Evolutionary conservation across 78 protist species (phyloP), one percentile per base, ranked within the genome.

Genomic region (Dictyostelium capitatum): DNA sequence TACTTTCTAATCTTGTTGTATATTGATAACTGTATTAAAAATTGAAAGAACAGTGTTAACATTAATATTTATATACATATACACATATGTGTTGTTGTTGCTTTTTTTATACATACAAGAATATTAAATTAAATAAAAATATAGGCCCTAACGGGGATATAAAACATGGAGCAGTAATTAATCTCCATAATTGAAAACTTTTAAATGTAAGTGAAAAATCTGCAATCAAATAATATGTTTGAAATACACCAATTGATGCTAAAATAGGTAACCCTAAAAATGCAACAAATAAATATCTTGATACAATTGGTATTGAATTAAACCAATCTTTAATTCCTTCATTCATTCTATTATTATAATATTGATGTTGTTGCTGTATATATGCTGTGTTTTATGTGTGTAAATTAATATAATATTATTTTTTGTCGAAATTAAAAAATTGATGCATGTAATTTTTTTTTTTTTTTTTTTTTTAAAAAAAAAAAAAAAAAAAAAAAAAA

Each of bases 251-350:
- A 9, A 75, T 8, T 9, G 65, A 15, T 1, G 32, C 47, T 19
- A 64, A 14, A 25, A 77, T n/a, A 48, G 92, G 79, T 3, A 77
- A 4, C 5, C 23, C 74, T 14, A 30, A 23, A 43, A 17, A 48
- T 6, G 15, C 12, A 4, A 70, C 92, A 48, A 74, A 87, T 8
- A 87, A 3, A 11, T 43, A 74, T 64, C 53, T 87, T 15, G 92
- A 75, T 7, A 87, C 48, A 8, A 48, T 32, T 17, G 92, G 92
- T 28, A 87, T 56, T 28, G 69, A n/a, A 4, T 12, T 2, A 72
- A 80, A 84, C 91, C 91, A 84, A 32, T 48, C 51, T 83, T 67
- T 72, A n/a, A 83, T 20, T 70, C n/a, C 80, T 0, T 83, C 90
- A n/a, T n/a, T n/a, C 80, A 73, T 73, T 12, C 19, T 56, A 37